phyloP scores from a whole-genome alignment of 208 protist species.

The Acanthamoeba polyphaga region DNA sequence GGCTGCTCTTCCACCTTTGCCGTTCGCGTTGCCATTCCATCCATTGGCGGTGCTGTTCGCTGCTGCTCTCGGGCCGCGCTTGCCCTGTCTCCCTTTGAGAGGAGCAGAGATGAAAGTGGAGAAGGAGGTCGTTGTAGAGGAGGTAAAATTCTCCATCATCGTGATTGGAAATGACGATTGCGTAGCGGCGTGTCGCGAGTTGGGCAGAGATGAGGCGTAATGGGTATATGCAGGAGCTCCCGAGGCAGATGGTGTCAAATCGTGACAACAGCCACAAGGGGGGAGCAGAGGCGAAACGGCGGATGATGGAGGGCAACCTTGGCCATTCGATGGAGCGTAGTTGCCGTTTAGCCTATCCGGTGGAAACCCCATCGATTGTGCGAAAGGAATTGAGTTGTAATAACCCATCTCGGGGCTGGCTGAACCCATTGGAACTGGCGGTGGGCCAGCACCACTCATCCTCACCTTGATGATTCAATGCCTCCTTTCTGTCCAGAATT shows the following conservation, averaged over 20 bases:
- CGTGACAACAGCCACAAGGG: background rate
- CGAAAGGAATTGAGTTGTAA: no score
- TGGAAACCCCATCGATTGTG: no score
- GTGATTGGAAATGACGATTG: background rate
- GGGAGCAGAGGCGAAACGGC: no score
- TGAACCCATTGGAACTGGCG: background rate
- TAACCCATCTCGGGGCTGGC: no score
- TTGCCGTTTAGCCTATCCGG: no score
- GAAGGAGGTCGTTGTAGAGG: background rate
- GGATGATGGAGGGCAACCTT: background rate
- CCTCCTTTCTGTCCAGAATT: background rate
- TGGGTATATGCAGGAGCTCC: background rate
- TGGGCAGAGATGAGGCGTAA: background rate
- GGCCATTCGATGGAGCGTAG: background rate
- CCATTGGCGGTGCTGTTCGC: no score
- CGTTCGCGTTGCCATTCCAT: background rate
- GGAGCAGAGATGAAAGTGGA: background rate
- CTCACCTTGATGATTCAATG: background rate
- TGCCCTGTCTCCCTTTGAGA: background rate
- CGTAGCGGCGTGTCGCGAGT: background rate
- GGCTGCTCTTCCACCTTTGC: background rate
- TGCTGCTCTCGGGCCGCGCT: background rate
- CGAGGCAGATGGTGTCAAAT: background rate
- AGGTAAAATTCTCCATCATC: background rate
- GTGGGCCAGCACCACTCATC: conserved; percentile 22